Conservation (phyloP, 805 yeast genomes). For the Saitoella complicata region DNA sequence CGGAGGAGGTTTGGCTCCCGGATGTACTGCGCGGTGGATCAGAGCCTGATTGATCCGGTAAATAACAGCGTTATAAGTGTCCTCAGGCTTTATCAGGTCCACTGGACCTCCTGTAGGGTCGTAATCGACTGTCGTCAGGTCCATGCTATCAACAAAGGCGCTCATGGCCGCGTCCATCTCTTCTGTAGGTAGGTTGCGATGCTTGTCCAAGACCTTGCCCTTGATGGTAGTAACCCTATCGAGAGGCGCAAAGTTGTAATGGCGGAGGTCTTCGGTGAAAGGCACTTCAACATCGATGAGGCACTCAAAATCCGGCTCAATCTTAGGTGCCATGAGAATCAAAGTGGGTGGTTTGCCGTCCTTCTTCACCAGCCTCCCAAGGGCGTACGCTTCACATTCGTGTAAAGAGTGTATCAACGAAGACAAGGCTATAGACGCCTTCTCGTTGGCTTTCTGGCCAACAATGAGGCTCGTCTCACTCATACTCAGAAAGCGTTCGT, state of each 20-base stretch:
- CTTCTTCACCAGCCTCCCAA: slow-evolving; percentile 49
- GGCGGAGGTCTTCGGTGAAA: slow-evolving; percentile 51
- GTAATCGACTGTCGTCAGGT: slow-evolving; percentile 22
- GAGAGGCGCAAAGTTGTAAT: slow-evolving; percentile 34
- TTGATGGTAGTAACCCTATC: slow-evolving; percentile 20
- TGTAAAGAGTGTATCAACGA: slow-evolving; percentile 39
- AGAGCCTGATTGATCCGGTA: slow-evolving; percentile 14
- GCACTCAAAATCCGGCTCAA: slow-evolving; percentile 1
- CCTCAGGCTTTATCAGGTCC: slow-evolving; percentile 15
- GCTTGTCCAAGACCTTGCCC: slow-evolving; percentile 19
- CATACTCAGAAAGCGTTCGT: slow-evolving; percentile 46
- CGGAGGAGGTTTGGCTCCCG: slow-evolving; percentile 15
- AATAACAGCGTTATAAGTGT: slow-evolving; percentile 17
- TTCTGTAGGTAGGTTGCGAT: slow-evolving; percentile 21
- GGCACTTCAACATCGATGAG: slow-evolving; percentile 44
- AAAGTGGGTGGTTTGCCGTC: slow-evolving; percentile 27
- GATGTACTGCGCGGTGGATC: slow-evolving; percentile 20
- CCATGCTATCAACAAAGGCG: slow-evolving; percentile 29
- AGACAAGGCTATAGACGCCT: slow-evolving; percentile 29
- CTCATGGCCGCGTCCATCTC: slow-evolving; percentile 31
- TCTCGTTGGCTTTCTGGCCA: slow-evolving; percentile 23
- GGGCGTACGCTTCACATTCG: slow-evolving; percentile 31
- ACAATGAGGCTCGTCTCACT: slow-evolving; percentile 44
- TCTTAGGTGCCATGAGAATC: slow-evolving; percentile 17
- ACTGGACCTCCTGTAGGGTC: slow-evolving; percentile 9